Percentiles rank a stretch among this genome's conserved stretches.
These are phyloP conservation scores for Pythium coloratum DNA, from an alignment of 352 stramenopile genomes.

Conservation along the genomic window DNA sequence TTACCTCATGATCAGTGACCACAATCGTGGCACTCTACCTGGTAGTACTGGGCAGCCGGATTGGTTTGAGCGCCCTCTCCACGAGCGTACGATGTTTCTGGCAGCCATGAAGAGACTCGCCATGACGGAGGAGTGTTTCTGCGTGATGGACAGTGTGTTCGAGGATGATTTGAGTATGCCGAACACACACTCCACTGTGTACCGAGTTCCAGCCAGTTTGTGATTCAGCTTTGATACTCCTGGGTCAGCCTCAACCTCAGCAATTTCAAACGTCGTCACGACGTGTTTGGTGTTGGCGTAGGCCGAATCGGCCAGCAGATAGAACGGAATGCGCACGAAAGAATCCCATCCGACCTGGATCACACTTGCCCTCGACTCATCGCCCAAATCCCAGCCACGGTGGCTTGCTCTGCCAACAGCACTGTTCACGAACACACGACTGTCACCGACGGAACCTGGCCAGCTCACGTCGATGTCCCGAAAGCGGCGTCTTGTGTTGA, in stretches of 20 bases:
- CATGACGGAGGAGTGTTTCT: slow-evolving; percentile 1
- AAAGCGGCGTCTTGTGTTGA: neutral
- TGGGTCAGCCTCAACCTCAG: neutral
- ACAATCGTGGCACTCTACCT: neutral
- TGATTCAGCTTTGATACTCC: neutral
- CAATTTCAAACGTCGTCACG: neutral
- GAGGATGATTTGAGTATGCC: slow-evolving; percentile 2
- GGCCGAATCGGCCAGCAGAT: neutral
- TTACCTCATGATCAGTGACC: neutral
- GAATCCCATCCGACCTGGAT: neutral
- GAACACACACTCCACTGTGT: slow-evolving; percentile 4
- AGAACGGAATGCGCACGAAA: neutral
- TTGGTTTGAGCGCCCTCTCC: neutral
- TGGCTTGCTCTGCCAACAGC: neutral
- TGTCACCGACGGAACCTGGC: slow-evolving; percentile 2
- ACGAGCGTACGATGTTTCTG: neutral
- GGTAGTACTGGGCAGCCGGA: neutral
- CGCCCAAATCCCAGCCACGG: neutral
- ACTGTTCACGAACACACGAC: slow-evolving; percentile 1
- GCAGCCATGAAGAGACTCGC: slow-evolving; percentile 4
- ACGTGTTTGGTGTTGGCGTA: neutral
- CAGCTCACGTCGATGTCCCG: neutral
- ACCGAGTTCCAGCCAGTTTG: neutral
- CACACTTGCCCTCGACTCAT: neutral
- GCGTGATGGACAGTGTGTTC: neutral